Evolutionary conservation across 345 rosid species (phyloP), one percentile per base, ranked within the genome.

Genomic region (Hypericum androsaemum): DNA sequence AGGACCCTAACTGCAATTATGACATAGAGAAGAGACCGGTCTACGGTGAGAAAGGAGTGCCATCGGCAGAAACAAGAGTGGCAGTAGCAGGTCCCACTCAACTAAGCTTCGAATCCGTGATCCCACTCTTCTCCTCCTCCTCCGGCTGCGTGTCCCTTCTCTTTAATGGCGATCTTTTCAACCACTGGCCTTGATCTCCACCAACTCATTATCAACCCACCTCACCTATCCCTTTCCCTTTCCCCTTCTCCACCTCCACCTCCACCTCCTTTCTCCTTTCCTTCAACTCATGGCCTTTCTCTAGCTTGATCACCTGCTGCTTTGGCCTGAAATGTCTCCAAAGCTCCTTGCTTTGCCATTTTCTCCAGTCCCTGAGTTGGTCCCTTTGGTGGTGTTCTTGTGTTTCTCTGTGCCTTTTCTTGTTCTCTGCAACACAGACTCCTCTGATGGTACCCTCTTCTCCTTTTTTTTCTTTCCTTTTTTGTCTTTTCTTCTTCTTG

Each of bases 341-440:
- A 9, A n/a, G 16, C 22, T 14, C 22, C 1, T 32, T 7, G 28
- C 47, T 12, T 12, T 16, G 15, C 47, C 47, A 10, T 43, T 12
- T 7, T 11, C 47, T 43, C 13, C 14, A 5, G 11, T 43, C 47
- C 6, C 7, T 0, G 15, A 8, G 14, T 0, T 43, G n/a, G n/a
- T 43, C 47, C 47, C 15, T 16, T 43, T 12, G 12, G 6, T 11
- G 15, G 3, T 8, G 3, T 40, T 60, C 42, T 53, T 54, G 16
- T 57, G 32, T 53, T 53, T 69, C 65, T 56, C 55, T 45, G 41
- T 63, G 7, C 65, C 67, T 5, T 47, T 39, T 49, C 47, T 61
- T 37, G 75, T 64, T 47, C 70, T 47, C 28, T 64, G 65, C 57
- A 55, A 60, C 22, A 76, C 80, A 10, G 77, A 76, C 66, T 52